A percentile compares a stretch with the other conserved stretches of the same genome.
phyloP scores from a whole-genome alignment of 2,329 filamentous ascomycete species.

The Colletotrichum liaoningense region DNA sequence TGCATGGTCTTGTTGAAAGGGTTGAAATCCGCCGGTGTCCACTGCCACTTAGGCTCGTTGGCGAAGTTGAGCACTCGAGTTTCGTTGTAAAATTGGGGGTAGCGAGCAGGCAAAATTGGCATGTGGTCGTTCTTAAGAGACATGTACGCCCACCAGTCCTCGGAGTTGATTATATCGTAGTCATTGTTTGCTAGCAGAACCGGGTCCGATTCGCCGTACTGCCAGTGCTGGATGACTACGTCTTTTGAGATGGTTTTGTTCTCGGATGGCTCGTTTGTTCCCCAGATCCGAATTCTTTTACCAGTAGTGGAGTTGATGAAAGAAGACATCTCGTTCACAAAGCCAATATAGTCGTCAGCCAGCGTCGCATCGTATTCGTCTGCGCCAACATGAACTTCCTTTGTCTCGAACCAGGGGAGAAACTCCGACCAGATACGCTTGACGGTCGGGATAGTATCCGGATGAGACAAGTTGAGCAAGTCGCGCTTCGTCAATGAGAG shows the following conservation, averaged over 20 bases:
- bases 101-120: conserved; percentile 56
- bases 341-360: conserved; percentile 60
- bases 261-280: conserved; percentile 56
- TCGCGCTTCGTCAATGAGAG: conserved; percentile 58
- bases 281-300: conserved; percentile 63
- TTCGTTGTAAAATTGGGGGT: conserved; percentile 59
- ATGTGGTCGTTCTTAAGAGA: conserved; percentile 63
- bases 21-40: conserved; percentile 58
- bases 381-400: conserved; percentile 64
- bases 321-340: conserved; percentile 61
- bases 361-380: conserved; percentile 60
- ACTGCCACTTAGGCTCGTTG: conserved; percentile 53
- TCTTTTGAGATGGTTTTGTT: conserved; percentile 51
- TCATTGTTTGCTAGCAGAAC: conserved; percentile 48
- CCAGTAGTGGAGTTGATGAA: conserved; percentile 51
- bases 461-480: conserved; percentile 63
- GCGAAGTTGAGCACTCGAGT: conserved; percentile 58
- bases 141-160: conserved; percentile 67
- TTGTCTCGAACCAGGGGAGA: conserved; percentile 65
- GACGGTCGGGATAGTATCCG: conserved; percentile 61
- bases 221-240: conserved; percentile 58
- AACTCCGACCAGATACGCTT: conserved; percentile 63
- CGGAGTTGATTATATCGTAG: conserved; percentile 56
- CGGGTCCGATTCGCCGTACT: conserved; percentile 52
- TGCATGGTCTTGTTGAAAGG: conserved; percentile 54